Evolutionary conservation across 768 basidiomycete genomes (phyloP), one percentile per base, ranked within the genome.

Genomic region (Lanmaoa rubissima): DNA sequence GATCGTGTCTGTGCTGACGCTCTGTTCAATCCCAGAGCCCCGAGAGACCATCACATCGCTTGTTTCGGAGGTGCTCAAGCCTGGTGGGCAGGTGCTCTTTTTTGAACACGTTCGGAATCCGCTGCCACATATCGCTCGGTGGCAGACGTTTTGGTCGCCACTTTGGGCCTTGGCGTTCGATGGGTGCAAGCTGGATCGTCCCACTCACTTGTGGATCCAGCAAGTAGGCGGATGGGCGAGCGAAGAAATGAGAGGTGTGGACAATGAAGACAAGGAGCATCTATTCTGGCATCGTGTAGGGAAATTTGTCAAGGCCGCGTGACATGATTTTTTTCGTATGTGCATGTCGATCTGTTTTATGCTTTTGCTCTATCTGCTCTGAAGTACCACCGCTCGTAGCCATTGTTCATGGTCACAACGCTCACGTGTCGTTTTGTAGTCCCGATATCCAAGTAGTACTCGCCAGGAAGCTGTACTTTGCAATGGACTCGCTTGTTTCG

Each of bases 61-160:
- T 16, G 74, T 79, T 4, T 66, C 72, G 5, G 77, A 83, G 11
- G 73, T 84, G 1, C 77, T 92, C 34, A 83, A 79, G 56, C 79
- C 87, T 0, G 85, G 87, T 0, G 90, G 90, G 0, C 75, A 79
- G 49, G 53, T 91, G 0, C 73, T 91, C 17, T 84, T 84, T 62
- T 85, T 83, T 57, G 90, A 92, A 68, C 90, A 92, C 58, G 86
- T 91, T 11, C 70, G 77, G 50, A 86, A 79, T 60, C 79, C 75
- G 1, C 68, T 71, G 0, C 51, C 62, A 8, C 82, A 86, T 58
- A 80, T 88, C 3, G 80, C 80, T 9, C 82, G 83, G 81, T 90
- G 88, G 87, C 90, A 92, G 69, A 58, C 75, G 0, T 77, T 88
- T 48, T 90, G 88, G 89, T 78, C 85, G 2, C 88, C 88, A 0